Base-by-base conservation (phyloP, 2,329 filamentous ascomycete genomes). In the Elsinoe batatas region DNA sequence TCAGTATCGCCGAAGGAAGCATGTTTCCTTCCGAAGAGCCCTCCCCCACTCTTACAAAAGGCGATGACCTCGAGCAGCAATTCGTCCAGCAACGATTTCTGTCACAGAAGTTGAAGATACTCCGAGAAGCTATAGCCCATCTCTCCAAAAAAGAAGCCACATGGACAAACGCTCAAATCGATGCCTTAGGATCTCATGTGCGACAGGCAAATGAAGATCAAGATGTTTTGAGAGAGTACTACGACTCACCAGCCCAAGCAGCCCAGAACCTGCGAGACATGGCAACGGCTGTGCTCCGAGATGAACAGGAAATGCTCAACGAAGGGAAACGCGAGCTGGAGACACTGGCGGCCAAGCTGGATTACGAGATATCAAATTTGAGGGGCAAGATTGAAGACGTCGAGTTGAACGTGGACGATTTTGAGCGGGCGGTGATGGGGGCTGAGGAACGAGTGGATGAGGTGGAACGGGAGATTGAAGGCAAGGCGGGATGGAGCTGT, bases 331-430 rank as follows among this genome's bases (percentile, higher is more conserved):
- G 85, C 67, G 87, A 93, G 60, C 77, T 96, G 12, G 90, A 95
- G 67, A 80, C 85, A 18, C 74, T 94, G 37, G 82, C 85, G 2
- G 88, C 89, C 17, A 91, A 91, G 69, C 76, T 97, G 56, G 91
- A 97, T 64, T 97, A 97, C 69, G 91, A 96, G 73, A 84, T 96
- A 59, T 81, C 85, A 58, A 82, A 83, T 13, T 74, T 97, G n/a
- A 77, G 83, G 49, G 82, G 84, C 47, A 89, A 89, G 64, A 85
- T 95, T 8, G 79, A 87, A 63, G 91, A 97, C 65, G 87, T 95
- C 7, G 90, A 95, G 65, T 86, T 89, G 59, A 87, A 87, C 1
- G 82, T 95, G 0, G 74, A 72, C 10, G 85, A 90, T 59, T 94
- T 95, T 68, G 87, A 91, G 69, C 77, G 80, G 49, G 86, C 91